Evolutionary conservation across 1,284 basidiomycete species (phyloP), one percentile per base, ranked within the genome.

Genomic region (Coniferiporia weirii): DNA sequence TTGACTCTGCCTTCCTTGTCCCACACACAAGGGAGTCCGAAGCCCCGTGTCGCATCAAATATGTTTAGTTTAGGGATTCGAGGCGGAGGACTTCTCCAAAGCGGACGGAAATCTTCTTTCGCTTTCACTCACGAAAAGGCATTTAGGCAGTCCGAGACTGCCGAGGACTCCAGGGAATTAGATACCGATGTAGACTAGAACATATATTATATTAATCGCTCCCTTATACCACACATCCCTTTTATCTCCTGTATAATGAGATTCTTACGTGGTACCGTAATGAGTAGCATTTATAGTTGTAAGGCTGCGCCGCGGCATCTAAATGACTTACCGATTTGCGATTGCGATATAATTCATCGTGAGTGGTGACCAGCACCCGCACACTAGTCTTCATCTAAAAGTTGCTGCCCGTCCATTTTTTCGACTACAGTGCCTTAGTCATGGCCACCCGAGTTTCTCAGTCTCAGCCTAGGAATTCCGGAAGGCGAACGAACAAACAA

Each of bases 121-220:
- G 27, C 45, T 51, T 35, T 53, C 27, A 43, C 9, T 44, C 17
- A 32, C 10, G 15, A 19, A 6, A 46, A 4, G 35, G 20, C 12
- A 9, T 35, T 56, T 27, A 44, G 22, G 27, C 44, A n/a, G 44
- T 9, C 17, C 17, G 44, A 17, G 40, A 9, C 36, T 44, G 13
- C 17, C 15, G 45, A n/a, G 19, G 32, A 45, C 9, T 17, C 45
- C 2, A 19, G 36, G 19, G 48, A 54, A 15, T 22, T 58, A 27
- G 56, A 61, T 50, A 47, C 20, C 48, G 56, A 61, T 34, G 10
- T 61, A 27, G 56, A 61, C 22, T 61, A 60, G 52, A 27, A 60
- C 19, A 19, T 55, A 35, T 7, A 10, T 8, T 34, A n/a, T 19
- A 17, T 15, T 17, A 27, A 7, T 54, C 34, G 5, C 43, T 55